Conservation (phyloP, 1,284 basidiomycete species). For the Pseudozyma hubeiensis region DNA sequence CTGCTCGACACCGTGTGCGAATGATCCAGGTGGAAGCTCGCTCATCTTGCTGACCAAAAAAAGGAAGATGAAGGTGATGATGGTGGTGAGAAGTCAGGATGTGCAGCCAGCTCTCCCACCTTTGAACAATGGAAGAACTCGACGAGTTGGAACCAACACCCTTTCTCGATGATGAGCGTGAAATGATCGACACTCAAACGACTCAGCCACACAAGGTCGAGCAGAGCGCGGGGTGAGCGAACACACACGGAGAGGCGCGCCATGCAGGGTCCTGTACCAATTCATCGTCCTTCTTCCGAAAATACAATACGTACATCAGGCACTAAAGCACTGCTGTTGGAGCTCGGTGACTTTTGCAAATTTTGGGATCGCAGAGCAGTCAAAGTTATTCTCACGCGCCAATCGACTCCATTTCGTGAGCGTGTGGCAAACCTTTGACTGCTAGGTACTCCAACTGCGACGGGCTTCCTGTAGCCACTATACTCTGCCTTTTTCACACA, state of each 20-base stretch:
- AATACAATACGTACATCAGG: no score
- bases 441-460: neutral
- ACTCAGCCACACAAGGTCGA: slow-evolving; percentile 1
- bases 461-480: no score
- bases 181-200: neutral
- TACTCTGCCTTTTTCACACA: no score
- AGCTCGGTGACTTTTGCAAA: neutral
- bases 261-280: slow-evolving; percentile 12
- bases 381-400: slow-evolving; percentile 19
- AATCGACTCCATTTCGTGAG: neutral
- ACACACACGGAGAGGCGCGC: neutral
- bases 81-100: neutral
- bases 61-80: neutral
- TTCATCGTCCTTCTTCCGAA: neutral
- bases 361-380: slow-evolving; percentile 8
- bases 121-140: neutral
- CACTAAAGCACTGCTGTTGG: no score
- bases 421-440: slow-evolving; percentile 2
- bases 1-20: slow-evolving; percentile 7
- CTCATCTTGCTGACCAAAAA: slow-evolving; percentile 21
- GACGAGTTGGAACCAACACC: neutral
- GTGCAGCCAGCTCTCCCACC: no score
- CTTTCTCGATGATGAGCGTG: neutral
- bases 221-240: slow-evolving; percentile 1
- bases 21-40: slow-evolving; percentile 26